Conservation (phyloP, 2,329 filamentous ascomycete species). For the Arthrinium phaeospermum region DNA sequence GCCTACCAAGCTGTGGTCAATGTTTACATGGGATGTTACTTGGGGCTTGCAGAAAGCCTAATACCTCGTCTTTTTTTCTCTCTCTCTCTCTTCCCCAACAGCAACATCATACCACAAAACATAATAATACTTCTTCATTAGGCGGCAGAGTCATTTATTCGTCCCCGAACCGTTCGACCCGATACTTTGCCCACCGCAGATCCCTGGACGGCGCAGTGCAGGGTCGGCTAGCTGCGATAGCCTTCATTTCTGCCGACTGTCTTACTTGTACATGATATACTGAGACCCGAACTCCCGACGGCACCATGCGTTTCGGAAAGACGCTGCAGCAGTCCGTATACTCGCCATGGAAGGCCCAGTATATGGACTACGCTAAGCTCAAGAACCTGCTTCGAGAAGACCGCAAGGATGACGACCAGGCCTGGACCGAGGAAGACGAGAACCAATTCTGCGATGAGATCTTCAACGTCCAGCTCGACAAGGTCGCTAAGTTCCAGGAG, state of each 20-base stretch:
- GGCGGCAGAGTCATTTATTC: neutral
- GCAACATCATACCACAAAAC: neutral
- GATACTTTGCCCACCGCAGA: neutral
- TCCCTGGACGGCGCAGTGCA: neutral
- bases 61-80: neutral
- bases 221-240: neutral
- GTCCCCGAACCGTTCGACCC: neutral
- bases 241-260: neutral
- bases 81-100: neutral
- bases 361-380: conserved; percentile 94
- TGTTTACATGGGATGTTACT: conserved; percentile 8
- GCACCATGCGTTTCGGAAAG: conserved; percentile 86
- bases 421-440: conserved; percentile 95
- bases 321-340: conserved; percentile 83
- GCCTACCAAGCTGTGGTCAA: neutral
- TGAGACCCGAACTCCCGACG: neutral
- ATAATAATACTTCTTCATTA: neutral
- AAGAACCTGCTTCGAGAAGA: conserved; percentile 88
- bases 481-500: conserved; percentile 88
- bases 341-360: conserved; percentile 87
- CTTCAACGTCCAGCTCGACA: conserved; percentile 92
- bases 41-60: neutral
- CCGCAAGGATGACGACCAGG: conserved; percentile 63
- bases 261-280: neutral
- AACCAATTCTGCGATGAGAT: conserved; percentile 93